Conservation (phyloP, 768 basidiomycete species). For the Leucocoprinus birnbaumii region DNA sequence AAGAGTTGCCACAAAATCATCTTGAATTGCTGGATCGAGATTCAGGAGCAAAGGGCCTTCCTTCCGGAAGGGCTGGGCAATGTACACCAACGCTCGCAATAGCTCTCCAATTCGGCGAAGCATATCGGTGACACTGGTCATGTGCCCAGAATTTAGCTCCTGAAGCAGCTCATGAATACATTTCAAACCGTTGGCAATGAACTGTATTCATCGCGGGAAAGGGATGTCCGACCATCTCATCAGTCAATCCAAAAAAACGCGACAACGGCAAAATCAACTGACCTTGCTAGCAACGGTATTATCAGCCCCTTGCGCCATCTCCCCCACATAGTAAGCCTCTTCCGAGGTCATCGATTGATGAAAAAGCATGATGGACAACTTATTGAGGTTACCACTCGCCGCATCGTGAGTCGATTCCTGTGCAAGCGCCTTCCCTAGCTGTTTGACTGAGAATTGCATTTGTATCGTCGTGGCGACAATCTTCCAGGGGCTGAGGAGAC, state of each 20-base stretch:
- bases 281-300: conserved; percentile 69
- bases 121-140: conserved; percentile 32
- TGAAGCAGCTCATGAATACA: conserved; percentile 57
- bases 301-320: conserved; percentile 73
- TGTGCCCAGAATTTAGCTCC: conserved; percentile 23
- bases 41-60: conserved; percentile 37
- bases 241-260: not conserved
- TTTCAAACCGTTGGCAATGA: conserved; percentile 71
- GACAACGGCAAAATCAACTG: conserved; percentile 9
- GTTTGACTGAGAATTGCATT: conserved; percentile 71
- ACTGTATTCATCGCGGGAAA: conserved; percentile 40
- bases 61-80: conserved; percentile 63
- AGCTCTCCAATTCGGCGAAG: conserved; percentile 62
- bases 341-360: conserved; percentile 73
- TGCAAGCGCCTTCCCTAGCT: conserved; percentile 66
- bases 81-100: conserved; percentile 64
- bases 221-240: conserved; percentile 4
- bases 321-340: conserved; percentile 81
- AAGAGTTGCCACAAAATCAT: conserved; percentile 51
- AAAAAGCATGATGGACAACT: conserved; percentile 64
- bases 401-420: conserved; percentile 50
- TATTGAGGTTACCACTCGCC: conserved; percentile 64
- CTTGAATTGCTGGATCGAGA: conserved; percentile 56
- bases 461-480: conserved; percentile 79
- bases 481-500: conserved; percentile 79